Base-by-base conservation (phyloP, 2,329 filamentous ascomycete genomes). In the Dryadomyces quercus-mongolicae region DNA sequence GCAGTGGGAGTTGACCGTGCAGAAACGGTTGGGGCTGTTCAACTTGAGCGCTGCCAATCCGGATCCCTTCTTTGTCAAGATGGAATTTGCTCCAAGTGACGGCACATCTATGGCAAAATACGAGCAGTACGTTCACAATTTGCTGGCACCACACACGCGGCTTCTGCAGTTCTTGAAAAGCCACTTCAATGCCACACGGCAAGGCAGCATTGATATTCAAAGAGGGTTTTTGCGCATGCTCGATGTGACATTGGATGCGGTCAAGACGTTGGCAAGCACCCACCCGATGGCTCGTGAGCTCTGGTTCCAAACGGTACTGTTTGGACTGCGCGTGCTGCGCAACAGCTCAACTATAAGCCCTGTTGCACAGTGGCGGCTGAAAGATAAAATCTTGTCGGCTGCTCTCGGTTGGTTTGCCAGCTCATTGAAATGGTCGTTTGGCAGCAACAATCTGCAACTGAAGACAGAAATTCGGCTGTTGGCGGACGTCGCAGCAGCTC, bases 81-180 rank as follows among this genome's bases (percentile, higher is more conserved):
- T 93, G 66, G 93, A 99, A 64, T 95, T 96, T 63, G 87, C 92
- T 5, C 92, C 93, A 1, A 95, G 88, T 54, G 90, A 96, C 64
- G 85, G 88, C 62, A 81, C 84, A 55, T 72, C 78, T 15, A 74
- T 96, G 59, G 76, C 82, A 16, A 88, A 84, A 68, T 80, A 83
- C 52, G 89, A 92, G 63, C 86, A 93, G 62, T 71, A 80, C 31
- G 84, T 90, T 2, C 88, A 95, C 62, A 86, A 93, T 62, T 71
- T 92, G 52, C 80, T 98, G 43, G 84, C 88, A 8, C 93, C 93
- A 4, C 93, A 98, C 67, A 82, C 88, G 53, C 83, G 87, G 22
- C 71, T 97, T 25, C 70, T 96, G 38, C 89, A 95, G 59, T 95
- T 97, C 66, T 80, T 99, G 57, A 84, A 81, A 56, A 98, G 93